phyloP scores from a whole-genome alignment of 306 rosid genomes.

The Cucurbita argyrosperma region DNA sequence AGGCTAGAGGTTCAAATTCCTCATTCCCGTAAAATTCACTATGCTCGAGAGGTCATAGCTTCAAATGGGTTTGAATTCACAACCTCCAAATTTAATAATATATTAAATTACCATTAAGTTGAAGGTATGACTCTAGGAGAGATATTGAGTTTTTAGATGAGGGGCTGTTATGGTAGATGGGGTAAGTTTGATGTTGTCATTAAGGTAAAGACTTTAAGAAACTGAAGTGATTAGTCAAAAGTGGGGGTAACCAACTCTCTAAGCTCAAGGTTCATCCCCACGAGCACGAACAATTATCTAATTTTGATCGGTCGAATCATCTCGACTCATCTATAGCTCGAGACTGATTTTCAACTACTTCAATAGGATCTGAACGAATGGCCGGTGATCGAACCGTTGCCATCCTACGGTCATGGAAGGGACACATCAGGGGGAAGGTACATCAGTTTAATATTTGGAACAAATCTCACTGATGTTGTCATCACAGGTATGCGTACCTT shows the following conservation, averaged over 20 bases:
- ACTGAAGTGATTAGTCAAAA: background rate
- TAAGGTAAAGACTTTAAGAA: background rate
- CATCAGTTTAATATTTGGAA: slow-evolving; percentile 28
- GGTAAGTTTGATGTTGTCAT: background rate
- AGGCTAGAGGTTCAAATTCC: too few relatives aligned
- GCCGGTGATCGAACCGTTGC: slow-evolving; percentile 24
- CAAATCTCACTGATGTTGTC: slow-evolving; percentile 32
- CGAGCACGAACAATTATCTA: background rate
- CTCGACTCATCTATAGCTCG: background rate
- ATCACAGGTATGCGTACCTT: slow-evolving; percentile 16
- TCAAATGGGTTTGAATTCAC: too few relatives aligned
- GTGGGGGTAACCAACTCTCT: background rate
- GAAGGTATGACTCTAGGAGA: background rate
- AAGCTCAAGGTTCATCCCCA: background rate
- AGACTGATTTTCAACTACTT: background rate
- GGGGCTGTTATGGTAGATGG: background rate
- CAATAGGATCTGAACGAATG: slow-evolving; percentile 25
- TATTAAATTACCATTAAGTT: too few relatives aligned
- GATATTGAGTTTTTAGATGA: too few relatives aligned
- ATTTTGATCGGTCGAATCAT: background rate
- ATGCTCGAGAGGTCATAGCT: too few relatives aligned
- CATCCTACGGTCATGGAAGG: slow-evolving; percentile 36
- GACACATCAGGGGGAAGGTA: slow-evolving; percentile 31
- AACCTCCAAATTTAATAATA: too few relatives aligned
- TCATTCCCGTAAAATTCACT: too few relatives aligned